Evolutionary conservation across 2,329 filamentous ascomycete genomes (phyloP).

Genomic region (Colletotrichum lentis): DNA sequence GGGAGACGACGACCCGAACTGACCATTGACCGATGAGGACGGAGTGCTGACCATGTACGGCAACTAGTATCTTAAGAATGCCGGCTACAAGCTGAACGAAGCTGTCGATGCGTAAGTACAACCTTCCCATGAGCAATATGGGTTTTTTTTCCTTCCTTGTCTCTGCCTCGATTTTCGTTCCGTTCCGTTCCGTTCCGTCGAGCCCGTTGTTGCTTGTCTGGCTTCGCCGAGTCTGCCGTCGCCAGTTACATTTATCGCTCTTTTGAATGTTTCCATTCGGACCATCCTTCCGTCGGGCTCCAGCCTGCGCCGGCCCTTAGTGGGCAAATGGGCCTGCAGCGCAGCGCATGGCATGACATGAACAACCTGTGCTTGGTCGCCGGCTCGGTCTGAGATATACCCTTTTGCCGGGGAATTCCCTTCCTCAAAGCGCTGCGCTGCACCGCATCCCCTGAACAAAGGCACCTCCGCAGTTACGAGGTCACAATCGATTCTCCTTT

Average conservation of each 20-base stretch:
- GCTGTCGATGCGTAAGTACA: slow-evolving; percentile 66
- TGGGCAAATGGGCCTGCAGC: slow-evolving; percentile 41
- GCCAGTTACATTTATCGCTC: slow-evolving; percentile 23
- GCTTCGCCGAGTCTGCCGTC: neutral
- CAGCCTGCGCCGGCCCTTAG: slow-evolving; percentile 40
- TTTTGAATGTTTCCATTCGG: slow-evolving; percentile 20
- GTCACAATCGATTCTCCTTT: slow-evolving; percentile 28
- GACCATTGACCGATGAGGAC: neutral
- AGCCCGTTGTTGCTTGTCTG: slow-evolving; percentile 6
- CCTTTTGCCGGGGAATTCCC: slow-evolving; percentile 44
- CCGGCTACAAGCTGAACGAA: slow-evolving; percentile 61
- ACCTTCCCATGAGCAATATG: slow-evolving; percentile 39
- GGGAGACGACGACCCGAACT: neutral
- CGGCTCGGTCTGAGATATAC: slow-evolving; percentile 41
- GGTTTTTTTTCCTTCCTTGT: slow-evolving; percentile 30
- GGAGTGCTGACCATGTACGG: slow-evolving; percentile 31
- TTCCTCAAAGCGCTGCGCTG: slow-evolving; percentile 22
- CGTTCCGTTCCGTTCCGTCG: slow-evolving; percentile 16
- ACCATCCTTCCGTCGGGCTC: slow-evolving; percentile 28
- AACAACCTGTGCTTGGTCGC: slow-evolving; percentile 22
- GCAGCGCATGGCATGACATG: slow-evolving; percentile 29
- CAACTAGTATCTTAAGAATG: slow-evolving; percentile 57
- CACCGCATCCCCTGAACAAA: slow-evolving; percentile 14
- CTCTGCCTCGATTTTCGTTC: slow-evolving; percentile 13
- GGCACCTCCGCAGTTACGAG: slow-evolving; percentile 24